phyloP scores from a whole-genome alignment of 208 protist genomes.

The Leishmania braziliensis region DNA sequence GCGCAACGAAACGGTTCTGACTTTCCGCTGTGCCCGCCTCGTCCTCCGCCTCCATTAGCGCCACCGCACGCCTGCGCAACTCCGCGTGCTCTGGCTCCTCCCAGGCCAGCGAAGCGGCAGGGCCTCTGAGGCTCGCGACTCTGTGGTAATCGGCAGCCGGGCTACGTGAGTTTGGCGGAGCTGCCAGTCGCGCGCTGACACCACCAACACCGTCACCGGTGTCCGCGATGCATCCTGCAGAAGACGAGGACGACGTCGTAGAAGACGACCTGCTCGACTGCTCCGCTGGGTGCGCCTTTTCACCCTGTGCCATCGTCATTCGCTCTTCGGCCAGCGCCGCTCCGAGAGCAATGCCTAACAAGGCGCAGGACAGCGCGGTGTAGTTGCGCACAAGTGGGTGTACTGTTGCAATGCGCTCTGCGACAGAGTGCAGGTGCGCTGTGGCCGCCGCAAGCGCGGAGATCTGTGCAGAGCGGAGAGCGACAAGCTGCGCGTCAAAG shows the following conservation, averaged over 20 bases:
- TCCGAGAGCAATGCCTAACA: constrained; percentile 32
- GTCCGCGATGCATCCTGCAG: neutral
- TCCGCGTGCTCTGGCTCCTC: constrained; percentile 19
- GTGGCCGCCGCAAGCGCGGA: constrained; percentile 22
- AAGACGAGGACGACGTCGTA: constrained; percentile 9
- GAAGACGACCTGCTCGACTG: neutral
- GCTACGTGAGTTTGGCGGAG: neutral
- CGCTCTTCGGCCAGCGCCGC: constrained; percentile 28
- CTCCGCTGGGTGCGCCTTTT: neutral
- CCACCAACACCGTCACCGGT: neutral
- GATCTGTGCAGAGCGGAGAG: constrained; percentile 48
- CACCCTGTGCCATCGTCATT: constrained; percentile 13
- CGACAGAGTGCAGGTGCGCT: constrained; percentile 22
- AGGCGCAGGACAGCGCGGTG: constrained; percentile 22
- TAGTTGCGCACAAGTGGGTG: constrained; percentile 58
- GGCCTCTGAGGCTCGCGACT: neutral
- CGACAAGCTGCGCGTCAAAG: constrained; percentile 68
- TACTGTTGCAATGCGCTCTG: constrained; percentile 43
- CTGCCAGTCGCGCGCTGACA: neutral
- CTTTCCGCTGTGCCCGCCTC: constrained; percentile 64
- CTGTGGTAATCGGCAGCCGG: too few species aligned
- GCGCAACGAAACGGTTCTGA: constrained; percentile 55
- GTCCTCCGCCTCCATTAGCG: constrained; percentile 56
- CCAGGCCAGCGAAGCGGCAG: neutral
- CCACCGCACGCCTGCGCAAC: constrained; percentile 49